Percentiles rank a stretch among this genome's conserved stretches.
Evolutionary conservation across 2,329 filamentous ascomycete genomes (phyloP).

Genomic region (Lithohypha guttulata): DNA sequence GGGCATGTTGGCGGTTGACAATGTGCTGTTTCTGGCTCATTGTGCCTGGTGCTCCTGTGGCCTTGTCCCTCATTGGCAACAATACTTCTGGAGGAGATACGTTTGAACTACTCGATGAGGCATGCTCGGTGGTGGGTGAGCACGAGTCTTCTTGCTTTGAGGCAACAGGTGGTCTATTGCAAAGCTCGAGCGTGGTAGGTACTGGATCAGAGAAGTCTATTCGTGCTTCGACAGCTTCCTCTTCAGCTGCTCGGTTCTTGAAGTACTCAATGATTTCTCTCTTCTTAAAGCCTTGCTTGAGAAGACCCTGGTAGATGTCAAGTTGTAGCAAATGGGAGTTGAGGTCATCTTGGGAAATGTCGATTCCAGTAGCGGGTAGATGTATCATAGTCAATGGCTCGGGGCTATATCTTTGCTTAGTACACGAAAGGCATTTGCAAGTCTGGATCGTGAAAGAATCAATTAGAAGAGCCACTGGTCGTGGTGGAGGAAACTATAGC

Average conservation of each 20-base stretch:
- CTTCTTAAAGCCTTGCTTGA: constrained; percentile 20
- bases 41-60: not conserved
- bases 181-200: constrained; percentile 14
- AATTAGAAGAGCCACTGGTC: too few relatives aligned
- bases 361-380: constrained; percentile 26
- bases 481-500: too few relatives aligned
- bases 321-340: constrained; percentile 24
- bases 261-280: constrained; percentile 19
- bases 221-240: not conserved
- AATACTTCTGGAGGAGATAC: not conserved
- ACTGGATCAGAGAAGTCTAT: constrained; percentile 1
- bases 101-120: too few relatives aligned
- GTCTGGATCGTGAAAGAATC: too few relatives aligned
- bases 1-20: constrained; percentile 12
- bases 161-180: not conserved
- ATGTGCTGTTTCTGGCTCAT: not conserved
- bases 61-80: not conserved
- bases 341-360: constrained; percentile 26
- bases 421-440: too few relatives aligned
- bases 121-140: too few relatives aligned
- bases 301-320: constrained; percentile 18
- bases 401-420: not conserved
- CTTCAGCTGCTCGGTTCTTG: constrained; percentile 11
- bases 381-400: constrained; percentile 25
- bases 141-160: too few relatives aligned